phyloP scores from a whole-genome alignment of 2,329 filamentous ascomycete genomes.

The Neofusicoccum parvum region DNA sequence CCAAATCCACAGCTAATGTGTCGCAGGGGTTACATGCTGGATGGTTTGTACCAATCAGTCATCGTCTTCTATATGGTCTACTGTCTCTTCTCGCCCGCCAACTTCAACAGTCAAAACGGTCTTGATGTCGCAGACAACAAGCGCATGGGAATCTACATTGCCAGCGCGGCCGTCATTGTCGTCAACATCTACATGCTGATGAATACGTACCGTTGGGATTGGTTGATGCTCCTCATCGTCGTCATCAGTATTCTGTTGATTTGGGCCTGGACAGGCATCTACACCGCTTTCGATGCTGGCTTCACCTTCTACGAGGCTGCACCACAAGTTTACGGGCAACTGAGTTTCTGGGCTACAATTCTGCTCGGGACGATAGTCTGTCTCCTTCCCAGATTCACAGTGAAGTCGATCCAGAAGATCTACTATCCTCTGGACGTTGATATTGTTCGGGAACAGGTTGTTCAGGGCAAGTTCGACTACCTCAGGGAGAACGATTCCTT shows the following conservation, averaged over 20 bases:
- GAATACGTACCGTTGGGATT: slow-evolving; percentile 98
- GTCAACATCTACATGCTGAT: slow-evolving; percentile 95
- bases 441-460: slow-evolving; percentile 91
- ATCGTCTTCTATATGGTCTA: slow-evolving; percentile 94
- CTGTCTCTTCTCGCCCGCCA: slow-evolving; percentile 70
- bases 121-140: slow-evolving; percentile 76
- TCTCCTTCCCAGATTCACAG: slow-evolving; percentile 81
- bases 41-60: slow-evolving; percentile 92
- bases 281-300: slow-evolving; percentile 63
- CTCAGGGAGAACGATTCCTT: slow-evolving; percentile 60
- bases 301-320: slow-evolving; percentile 76
- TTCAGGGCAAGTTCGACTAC: slow-evolving; percentile 78
- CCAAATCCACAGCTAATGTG: slow-evolving; percentile 24
- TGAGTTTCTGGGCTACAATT: slow-evolving; percentile 85
- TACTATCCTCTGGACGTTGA: slow-evolving; percentile 92
- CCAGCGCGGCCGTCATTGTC: slow-evolving; percentile 78
- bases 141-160: slow-evolving; percentile 85
- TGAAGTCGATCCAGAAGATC: slow-evolving; percentile 90
- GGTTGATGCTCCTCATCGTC: slow-evolving; percentile 86
- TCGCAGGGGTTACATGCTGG: slow-evolving; percentile 76
- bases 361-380: slow-evolving; percentile 79
- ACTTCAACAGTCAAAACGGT: slow-evolving; percentile 72
- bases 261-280: slow-evolving; percentile 95
- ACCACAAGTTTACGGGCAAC: slow-evolving; percentile 74
- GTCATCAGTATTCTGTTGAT: slow-evolving; percentile 80